Percentiles rank a stretch among this genome's conserved stretches.
These are phyloP conservation scores for Penicillium cosmopolitanum DNA, from an alignment of 495 filamentous ascomycete species.

Conservation along the genomic window DNA sequence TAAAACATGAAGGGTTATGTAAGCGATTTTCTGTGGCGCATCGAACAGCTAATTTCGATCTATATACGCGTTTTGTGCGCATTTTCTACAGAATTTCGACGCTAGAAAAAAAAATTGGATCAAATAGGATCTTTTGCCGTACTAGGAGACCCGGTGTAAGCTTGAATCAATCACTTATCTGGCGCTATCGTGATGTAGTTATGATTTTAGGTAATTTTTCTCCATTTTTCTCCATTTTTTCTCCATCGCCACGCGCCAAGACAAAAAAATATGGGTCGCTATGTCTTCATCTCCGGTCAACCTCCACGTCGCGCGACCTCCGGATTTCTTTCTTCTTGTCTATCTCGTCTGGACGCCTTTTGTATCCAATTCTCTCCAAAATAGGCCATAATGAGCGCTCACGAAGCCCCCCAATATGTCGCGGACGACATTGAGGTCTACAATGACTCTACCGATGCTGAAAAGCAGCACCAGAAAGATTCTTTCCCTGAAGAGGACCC, in stretches of 20 bases:
- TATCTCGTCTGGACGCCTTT: conserved; percentile 3
- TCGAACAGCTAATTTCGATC: neutral
- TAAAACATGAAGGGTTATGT: conserved; percentile 7
- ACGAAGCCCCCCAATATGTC: conserved; percentile 13
- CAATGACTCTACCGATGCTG: conserved; percentile 17
- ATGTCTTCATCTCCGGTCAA: conserved; percentile 19
- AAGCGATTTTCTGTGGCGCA: neutral
- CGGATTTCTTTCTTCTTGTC: conserved; percentile 15
- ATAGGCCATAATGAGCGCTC: conserved; percentile 20
- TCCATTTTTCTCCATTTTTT: conserved; percentile 6
- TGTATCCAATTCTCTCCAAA: conserved; percentile 1
- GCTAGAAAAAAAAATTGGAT: neutral
- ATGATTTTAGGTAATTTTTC: conserved; percentile 5
- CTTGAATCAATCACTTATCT: conserved; percentile 8
- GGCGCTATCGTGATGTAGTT: conserved; percentile 11
- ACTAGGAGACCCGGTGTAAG: neutral
- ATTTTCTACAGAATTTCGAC: neutral
- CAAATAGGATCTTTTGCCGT: neutral
- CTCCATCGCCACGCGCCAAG: conserved; percentile 30
- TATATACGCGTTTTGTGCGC: neutral
- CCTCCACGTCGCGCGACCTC: conserved; percentile 18
- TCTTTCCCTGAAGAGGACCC: conserved; percentile 26
- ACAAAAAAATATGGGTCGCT: conserved; percentile 27
- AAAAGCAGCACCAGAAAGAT: conserved; percentile 21
- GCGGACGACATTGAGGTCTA: conserved; percentile 22